Conservation (phyloP, 1,284 basidiomycete genomes). For the Malassezia japonica region DNA sequence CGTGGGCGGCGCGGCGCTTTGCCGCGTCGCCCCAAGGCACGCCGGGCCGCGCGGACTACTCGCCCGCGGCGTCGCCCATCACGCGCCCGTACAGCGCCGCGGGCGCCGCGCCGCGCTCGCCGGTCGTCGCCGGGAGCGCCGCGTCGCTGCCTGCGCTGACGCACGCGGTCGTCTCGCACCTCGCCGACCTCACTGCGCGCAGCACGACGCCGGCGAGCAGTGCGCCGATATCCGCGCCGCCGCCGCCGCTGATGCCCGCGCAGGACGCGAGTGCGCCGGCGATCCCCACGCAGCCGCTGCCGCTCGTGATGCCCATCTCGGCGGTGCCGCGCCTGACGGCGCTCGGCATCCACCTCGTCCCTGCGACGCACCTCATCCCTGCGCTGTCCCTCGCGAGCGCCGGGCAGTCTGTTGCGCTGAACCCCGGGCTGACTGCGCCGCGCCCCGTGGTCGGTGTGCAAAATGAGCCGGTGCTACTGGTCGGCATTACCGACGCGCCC, state of each 20-base stretch:
- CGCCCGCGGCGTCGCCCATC: not conserved
- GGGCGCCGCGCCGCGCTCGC: not conserved
- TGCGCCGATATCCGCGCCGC: not conserved
- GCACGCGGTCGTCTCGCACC: constrained; percentile 10
- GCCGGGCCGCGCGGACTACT: not conserved
- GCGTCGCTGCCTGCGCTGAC: constrained; percentile 9
- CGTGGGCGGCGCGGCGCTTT: not conserved
- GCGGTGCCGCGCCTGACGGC: constrained; percentile 32
- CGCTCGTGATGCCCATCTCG: constrained; percentile 39
- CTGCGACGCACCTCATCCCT: constrained; percentile 34
- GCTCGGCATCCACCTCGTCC: constrained; percentile 35
- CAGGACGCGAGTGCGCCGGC: constrained; percentile 8
- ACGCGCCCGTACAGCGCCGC: not conserved
- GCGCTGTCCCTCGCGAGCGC: constrained; percentile 23
- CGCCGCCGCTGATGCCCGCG: constrained; percentile 4
- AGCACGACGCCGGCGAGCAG: not conserved
- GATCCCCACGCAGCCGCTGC: constrained; percentile 42
- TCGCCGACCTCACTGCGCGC: constrained; percentile 8
- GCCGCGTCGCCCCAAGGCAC: not conserved
- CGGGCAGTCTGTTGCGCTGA: constrained; percentile 16
- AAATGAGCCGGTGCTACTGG: constrained; percentile 33
- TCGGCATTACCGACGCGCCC: constrained; percentile 38
- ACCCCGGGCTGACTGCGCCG: constrained; percentile 22
- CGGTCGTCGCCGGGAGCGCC: not conserved
- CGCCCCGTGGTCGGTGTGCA: constrained; percentile 33